These are phyloP conservation scores for Microstegium vimineum DNA, from an alignment of 176 grass and related monocot genomes.

Conservation along the genomic window DNA sequence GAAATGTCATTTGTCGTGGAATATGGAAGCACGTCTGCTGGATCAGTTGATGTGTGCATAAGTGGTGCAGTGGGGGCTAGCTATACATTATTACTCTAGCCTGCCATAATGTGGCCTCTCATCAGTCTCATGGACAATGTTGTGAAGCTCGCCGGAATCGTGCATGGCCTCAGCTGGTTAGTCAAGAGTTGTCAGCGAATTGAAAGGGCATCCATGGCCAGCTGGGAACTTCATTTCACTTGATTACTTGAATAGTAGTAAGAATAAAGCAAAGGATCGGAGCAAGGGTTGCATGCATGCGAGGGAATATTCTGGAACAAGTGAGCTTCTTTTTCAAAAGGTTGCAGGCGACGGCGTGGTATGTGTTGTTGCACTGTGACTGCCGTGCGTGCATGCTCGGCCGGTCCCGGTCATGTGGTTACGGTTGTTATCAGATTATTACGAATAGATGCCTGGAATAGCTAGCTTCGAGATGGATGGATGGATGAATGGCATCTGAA, in stretches of 20 bases:
- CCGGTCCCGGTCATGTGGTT: neutral
- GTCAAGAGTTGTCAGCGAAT: neutral
- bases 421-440: neutral
- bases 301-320: neutral
- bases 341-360: neutral
- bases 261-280: neutral
- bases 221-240: neutral
- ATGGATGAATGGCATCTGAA: slow-evolving; percentile 20
- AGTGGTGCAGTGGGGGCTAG: neutral
- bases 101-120: no score
- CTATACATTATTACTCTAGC: neutral
- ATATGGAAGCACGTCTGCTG: neutral
- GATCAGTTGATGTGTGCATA: neutral
- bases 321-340: neutral
- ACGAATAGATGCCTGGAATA: neutral
- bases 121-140: neutral
- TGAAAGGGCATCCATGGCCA: neutral
- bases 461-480: neutral
- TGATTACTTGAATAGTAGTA: neutral
- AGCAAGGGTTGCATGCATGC: neutral
- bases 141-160: neutral
- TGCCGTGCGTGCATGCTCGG: neutral
- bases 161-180: neutral
- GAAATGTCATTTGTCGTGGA: neutral
- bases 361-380: neutral